Percentiles rank a stretch among this genome's conserved stretches.
Conservation (phyloP, 78 protist genomes). For the Dictyostelium intermedium region DNA sequence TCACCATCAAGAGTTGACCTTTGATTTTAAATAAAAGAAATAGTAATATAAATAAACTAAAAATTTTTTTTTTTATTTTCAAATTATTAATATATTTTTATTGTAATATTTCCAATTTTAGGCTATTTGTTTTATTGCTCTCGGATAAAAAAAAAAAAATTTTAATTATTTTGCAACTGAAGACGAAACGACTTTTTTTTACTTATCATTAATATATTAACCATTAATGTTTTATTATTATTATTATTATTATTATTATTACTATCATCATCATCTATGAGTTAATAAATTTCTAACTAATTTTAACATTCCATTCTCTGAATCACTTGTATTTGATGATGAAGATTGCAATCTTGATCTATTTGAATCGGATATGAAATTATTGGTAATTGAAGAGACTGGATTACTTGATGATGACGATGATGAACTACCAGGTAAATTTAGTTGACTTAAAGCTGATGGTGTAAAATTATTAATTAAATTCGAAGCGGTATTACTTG, state of each 20-base stretch:
- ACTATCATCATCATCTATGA: background rate
- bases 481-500: background rate
- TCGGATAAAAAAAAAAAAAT: no score
- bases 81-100: no score
- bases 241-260: background rate
- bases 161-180: no score
- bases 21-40: no score
- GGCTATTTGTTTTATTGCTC: no score
- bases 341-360: background rate
- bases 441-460: constrained; percentile 6
- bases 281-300: constrained; percentile 1
- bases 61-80: no score
- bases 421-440: constrained; percentile 16
- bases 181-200: no score
- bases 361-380: background rate
- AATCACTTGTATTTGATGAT: background rate
- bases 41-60: no score
- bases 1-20: no score
- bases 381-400: background rate
- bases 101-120: no score
- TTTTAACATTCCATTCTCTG: background rate
- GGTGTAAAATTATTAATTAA: constrained; percentile 23
- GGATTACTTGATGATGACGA: background rate
- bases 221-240: background rate
- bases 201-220: no score